Evolutionary conservation across 257 asterid genomes (phyloP), one percentile per base, ranked within the genome.

Genomic region (Eustoma russellianum): DNA sequence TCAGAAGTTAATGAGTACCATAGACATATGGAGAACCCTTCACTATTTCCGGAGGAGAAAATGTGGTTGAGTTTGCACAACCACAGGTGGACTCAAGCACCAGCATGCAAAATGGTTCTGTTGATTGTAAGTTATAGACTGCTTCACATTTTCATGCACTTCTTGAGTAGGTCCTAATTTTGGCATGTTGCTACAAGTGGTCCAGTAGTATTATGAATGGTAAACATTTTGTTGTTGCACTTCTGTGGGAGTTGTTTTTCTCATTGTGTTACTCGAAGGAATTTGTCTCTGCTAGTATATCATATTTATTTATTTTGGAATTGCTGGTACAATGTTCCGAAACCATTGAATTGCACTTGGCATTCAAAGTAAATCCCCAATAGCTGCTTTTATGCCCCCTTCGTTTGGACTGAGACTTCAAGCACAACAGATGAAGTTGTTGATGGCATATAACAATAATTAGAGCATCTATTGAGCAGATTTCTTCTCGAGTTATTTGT

Each of bases 91-190:
- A 62, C 66, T 62, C 74, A 3, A 72, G 63, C 73, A 63, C 81
- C 63, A 53, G 56, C 65, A 41, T 74, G 33, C 85, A 68, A 66
- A 61, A 80, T 45, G 72, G 55, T 77, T 63, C 78, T 46, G 60
- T 77, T 60, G 94, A 85, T 60, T 81, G 95, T 88, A 77, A 83
- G 94, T 72, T 67, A 47, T 50, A 33, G 59, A 41, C 57, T 41
- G 3, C 33, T 17, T 49, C 17, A 7, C n/a, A 45, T 41, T 5
- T 49, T 14, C 38, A 41, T 10, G 10, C 14, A 6, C 45, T 35
- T 7, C n/a, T 58, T 17, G 33, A 30, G 2, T 9, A 17, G 16
- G 17, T 51, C 30, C 30, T 16, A 17, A 19, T 58, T 57, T 48
- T 46, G 13, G 3, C 30, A 24, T 17, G 12, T 13, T 17, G 16